Conservation (phyloP, 2,329 filamentous ascomycete genomes). For the Nemania sp. region DNA sequence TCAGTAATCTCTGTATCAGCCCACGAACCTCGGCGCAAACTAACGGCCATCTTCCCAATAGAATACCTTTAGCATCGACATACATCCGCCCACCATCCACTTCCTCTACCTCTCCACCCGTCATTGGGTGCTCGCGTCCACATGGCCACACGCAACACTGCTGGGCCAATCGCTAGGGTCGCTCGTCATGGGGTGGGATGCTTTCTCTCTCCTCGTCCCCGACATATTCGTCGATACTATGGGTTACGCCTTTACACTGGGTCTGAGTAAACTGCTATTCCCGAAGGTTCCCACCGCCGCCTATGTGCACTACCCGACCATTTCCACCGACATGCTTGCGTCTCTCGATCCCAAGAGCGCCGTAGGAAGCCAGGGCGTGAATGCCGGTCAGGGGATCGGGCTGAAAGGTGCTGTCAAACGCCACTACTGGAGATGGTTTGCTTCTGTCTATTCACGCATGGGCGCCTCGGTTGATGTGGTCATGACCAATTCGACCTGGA, state of each 20-base stretch:
- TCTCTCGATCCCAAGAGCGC: slow-evolving; percentile 75
- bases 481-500: slow-evolving; percentile 98
- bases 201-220: slow-evolving; percentile 89
- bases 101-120: slow-evolving; percentile 93
- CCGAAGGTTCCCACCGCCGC: slow-evolving; percentile 83
- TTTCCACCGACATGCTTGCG: slow-evolving; percentile 96
- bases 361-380: slow-evolving; percentile 76
- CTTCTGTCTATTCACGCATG: slow-evolving; percentile 82
- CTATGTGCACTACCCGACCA: slow-evolving; percentile 98
- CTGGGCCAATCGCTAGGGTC: slow-evolving; percentile 95
- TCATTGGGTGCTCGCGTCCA: slow-evolving; percentile 85
- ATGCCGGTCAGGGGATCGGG: slow-evolving; percentile 84
- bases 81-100: slow-evolving; percentile 83
- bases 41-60: slow-evolving; percentile 52
- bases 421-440: slow-evolving; percentile 89
- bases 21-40: not conserved
- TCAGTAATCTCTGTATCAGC: slow-evolving; percentile 50
- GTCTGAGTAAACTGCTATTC: slow-evolving; percentile 85
- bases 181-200: slow-evolving; percentile 87
- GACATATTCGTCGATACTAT: slow-evolving; percentile 98
- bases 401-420: slow-evolving; percentile 78
- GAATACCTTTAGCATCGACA: slow-evolving; percentile 91
- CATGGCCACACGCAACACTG: slow-evolving; percentile 92
- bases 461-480: slow-evolving; percentile 90
- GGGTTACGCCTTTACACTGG: slow-evolving; percentile 94